Evolutionary conservation across 495 filamentous ascomycete genomes (phyloP).

Genomic region (Chaetomium cochliodes): DNA sequence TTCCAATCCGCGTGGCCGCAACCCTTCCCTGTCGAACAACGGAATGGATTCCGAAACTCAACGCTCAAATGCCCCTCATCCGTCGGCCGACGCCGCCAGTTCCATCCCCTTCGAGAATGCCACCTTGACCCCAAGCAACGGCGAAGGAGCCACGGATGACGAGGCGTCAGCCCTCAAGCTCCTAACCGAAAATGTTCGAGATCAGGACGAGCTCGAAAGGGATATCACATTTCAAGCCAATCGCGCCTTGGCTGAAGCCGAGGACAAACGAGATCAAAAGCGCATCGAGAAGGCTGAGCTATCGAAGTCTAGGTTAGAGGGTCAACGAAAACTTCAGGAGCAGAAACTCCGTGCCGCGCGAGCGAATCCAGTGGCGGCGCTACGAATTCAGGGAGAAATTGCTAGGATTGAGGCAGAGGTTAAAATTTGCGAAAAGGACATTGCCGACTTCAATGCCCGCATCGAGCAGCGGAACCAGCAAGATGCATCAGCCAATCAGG

Average conservation of each 20-base stretch:
- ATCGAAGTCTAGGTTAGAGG: constrained; percentile 56
- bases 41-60: background rate
- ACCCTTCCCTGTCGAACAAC: no score
- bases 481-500: constrained; percentile 44
- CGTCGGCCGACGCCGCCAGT: background rate
- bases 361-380: constrained; percentile 42
- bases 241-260: constrained; percentile 71
- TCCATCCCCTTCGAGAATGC: background rate
- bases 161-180: constrained; percentile 64
- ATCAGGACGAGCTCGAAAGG: constrained; percentile 82
- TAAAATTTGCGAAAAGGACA: constrained; percentile 60
- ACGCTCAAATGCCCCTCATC: no score
- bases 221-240: constrained; percentile 75
- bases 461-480: constrained; percentile 68
- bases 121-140: background rate
- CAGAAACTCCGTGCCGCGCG: constrained; percentile 43
- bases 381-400: constrained; percentile 62
- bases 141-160: constrained; percentile 26
- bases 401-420: constrained; percentile 61
- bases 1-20: background rate
- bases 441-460: constrained; percentile 72
- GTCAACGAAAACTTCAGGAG: constrained; percentile 43
- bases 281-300: constrained; percentile 72
- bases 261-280: constrained; percentile 83
- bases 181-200: constrained; percentile 70